Conservation (phyloP, 305 asterid species). For the Solanum hybrid region DNA sequence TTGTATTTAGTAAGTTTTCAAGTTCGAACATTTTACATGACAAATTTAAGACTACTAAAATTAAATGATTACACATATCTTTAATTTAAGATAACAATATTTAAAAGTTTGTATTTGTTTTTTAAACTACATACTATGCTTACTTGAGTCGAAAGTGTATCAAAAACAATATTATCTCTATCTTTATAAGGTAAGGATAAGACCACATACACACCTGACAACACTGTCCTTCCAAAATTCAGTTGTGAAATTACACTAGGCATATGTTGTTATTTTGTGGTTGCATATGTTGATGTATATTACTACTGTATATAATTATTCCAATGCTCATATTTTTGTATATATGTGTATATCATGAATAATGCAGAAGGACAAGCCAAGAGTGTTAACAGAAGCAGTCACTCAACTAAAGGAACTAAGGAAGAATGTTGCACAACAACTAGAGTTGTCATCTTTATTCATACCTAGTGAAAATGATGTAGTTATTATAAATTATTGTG, state of each 20-base stretch:
- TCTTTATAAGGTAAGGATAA: not conserved
- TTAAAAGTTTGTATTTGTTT: too few relatives aligned
- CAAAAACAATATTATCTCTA: not conserved
- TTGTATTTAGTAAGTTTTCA: not conserved
- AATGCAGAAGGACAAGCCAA: conserved; percentile 26
- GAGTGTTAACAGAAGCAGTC: conserved; percentile 28
- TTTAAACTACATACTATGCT: not conserved
- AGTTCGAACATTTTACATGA: not conserved
- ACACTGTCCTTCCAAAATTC: too few relatives aligned
- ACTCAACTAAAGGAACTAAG: conserved; percentile 19
- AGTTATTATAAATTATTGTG: not conserved
- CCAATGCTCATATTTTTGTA: not conserved
- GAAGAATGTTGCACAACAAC: conserved; percentile 14
- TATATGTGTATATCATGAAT: not conserved
- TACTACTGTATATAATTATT: not conserved
- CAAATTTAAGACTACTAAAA: not conserved
- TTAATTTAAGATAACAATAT: not conserved
- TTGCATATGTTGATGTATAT: not conserved
- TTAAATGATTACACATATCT: not conserved
- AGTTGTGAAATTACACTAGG: not conserved
- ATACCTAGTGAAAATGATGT: conserved; percentile 26
- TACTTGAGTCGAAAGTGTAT: not conserved
- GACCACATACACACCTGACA: too few relatives aligned
- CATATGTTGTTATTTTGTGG: not conserved
- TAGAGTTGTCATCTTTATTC: conserved; percentile 5